Base-by-base conservation (phyloP, 495 filamentous ascomycete genomes). In the Aspergillus cavernicola region DNA sequence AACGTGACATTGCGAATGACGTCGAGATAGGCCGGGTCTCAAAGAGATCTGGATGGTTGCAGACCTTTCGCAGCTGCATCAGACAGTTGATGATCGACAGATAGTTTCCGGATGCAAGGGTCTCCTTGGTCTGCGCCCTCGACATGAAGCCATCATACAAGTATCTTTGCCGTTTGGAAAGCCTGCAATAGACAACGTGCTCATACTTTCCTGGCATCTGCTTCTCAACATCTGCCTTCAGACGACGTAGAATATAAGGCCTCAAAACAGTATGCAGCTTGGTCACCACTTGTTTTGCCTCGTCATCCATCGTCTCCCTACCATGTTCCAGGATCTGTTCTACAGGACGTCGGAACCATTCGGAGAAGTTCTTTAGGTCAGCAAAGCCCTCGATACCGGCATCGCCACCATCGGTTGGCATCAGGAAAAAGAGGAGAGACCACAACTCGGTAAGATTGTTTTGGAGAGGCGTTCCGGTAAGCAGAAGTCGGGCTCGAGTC, bases 121-220 rank as follows among this genome's bases (percentile, higher is more conserved):
- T 96, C 58, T 89, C 84, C 52, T 88, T 84, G 0, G 95, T 97
- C 55, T 95, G 87, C 2, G 90, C 85, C 56, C 90, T 85, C n/a
- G 89, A 89, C 76, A 99, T 86, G 67, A 97, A 99, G 4, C 90
- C 92, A 69, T 99, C 92, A 65, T 99, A 99, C 15, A 99, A 70
- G 66, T 92, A 92, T 32, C 95, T 82, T 62, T 99, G 95, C 19
- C 95, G 84, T 65, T 96, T 96, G 11, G 91, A 96, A 2, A 99
- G 78, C 32, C 90, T 84, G 67, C 95, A 99, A 61, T 92, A 92
- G 44, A 97, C 87, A 26, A 99, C 89, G 65, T 95, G 90, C 64
- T 99, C 95, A 61, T 95, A 96, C 64, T 99, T 99, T 24, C 82
- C 90, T 0, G 95, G 95, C 90, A 99, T 96, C 63, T 97, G 92